Base-by-base conservation (phyloP, 2,329 filamentous ascomycete genomes). In the Stemphylium lycopersici region DNA sequence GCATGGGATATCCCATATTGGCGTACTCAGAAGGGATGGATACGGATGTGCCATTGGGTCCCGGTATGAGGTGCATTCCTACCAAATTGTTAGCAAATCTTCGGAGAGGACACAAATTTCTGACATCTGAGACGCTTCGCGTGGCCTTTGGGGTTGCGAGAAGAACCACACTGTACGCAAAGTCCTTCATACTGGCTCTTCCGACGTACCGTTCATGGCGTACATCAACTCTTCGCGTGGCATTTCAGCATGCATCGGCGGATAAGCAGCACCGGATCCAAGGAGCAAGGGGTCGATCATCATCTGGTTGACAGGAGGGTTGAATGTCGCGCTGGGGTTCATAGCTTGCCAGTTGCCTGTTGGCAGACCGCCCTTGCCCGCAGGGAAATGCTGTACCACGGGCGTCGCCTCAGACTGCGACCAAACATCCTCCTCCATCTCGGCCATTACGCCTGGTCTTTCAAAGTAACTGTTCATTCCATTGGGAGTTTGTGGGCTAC, bases 341-440 rank as follows among this genome's bases (percentile, higher is more conserved):
- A 74, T 52, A 15, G 56, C 56, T 46, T 72, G 69, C 72, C 72
- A 74, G 40, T 67, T 59, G 42, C 60, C 62, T 13, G 69, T 62
- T 24, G 71, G 68, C 15, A 72, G 43, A 16, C 57, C 61, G 34
- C 29, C 48, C 59, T 72, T 73, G 54, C 37, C 40, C 10, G 46
- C 38, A 18, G 71, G 62, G 41, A 73, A 74, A 55, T 74, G 72
- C 40, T 70, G 72, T 7, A 67, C 65, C 10, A 72, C 70, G 38
- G 70, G 71, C 12, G 72, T 73, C 31, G 68, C 62, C 45, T 72
- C 69, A 18, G 69, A 65, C 6, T 71, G 72, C 33, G 72, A 75
- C 72, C 72, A 75, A 2, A 71, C 62, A 39, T 74, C 71, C 32
- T 75, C 72, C 22, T 75, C 72, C 55, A 75, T 73, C 37, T 74